Percentiles rank a stretch among this genome's conserved stretches.
Conservation (phyloP, 2,329 filamentous ascomycete genomes). For the Fusarium dlaminii region DNA sequence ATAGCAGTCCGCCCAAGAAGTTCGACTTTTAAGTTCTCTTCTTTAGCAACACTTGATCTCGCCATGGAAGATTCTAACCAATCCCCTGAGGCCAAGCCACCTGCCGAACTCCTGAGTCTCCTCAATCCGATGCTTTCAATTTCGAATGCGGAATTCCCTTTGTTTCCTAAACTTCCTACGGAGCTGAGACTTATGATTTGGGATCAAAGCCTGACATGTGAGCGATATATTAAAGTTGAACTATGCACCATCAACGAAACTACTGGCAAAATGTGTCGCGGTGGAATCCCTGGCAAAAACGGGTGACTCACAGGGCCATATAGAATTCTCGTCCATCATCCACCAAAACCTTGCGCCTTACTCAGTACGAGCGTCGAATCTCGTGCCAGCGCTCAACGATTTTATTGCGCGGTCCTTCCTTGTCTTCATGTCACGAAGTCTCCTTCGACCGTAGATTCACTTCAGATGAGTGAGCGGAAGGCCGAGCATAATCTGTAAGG, state of each 20-base stretch:
- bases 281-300: too few species aligned
- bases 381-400: background rate
- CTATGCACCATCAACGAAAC: rapidly evolving
- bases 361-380: background rate
- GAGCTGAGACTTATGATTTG: background rate
- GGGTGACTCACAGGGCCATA: background rate
- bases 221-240: background rate
- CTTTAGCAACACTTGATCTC: rapidly evolving
- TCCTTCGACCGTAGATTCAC: background rate
- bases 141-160: background rate
- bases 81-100: background rate
- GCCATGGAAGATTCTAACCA: background rate
- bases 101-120: background rate
- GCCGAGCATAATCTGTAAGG: too few species aligned
- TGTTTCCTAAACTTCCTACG: background rate
- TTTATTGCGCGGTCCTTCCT: background rate
- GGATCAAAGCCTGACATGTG: background rate
- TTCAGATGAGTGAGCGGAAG: background rate
- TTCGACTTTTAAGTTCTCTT: rapidly evolving
- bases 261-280: background rate
- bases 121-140: rapidly evolving
- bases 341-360: background rate
- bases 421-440: background rate
- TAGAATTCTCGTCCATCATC: rapidly evolving
- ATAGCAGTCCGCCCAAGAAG: background rate